Conservation (phyloP, 2,329 filamentous ascomycete genomes). For the Dactylella cylindrospora region DNA sequence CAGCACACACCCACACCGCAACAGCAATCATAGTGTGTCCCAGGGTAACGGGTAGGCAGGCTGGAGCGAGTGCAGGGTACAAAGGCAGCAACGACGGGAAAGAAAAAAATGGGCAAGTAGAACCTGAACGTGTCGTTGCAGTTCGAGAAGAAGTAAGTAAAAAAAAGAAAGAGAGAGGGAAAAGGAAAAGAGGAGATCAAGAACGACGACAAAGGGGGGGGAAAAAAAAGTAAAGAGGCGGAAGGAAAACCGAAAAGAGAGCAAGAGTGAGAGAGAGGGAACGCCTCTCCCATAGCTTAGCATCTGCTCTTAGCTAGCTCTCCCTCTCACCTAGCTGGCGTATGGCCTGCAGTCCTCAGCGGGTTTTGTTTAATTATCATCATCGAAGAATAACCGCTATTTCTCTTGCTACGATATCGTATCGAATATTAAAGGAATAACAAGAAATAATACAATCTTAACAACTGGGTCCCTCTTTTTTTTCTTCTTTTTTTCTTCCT, state of each 20-base stretch:
- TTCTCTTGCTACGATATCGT: too few relatives aligned
- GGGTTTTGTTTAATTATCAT: too few relatives aligned
- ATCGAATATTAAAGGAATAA: too few relatives aligned
- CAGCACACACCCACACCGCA: too few relatives aligned
- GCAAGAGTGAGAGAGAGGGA: background rate
- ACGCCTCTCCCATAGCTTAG: background rate
- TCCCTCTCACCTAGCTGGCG: too few relatives aligned
- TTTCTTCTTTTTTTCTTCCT: too few relatives aligned
- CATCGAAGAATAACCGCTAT: too few relatives aligned
- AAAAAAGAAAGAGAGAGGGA: conserved; percentile 16
- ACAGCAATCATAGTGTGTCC: conserved; percentile 18
- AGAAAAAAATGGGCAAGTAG: conserved; percentile 34
- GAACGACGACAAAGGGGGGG: background rate
- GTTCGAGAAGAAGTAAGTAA: conserved; percentile 7
- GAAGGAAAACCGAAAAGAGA: conserved; percentile 3
- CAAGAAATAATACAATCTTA: too few relatives aligned
- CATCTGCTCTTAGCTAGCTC: background rate
- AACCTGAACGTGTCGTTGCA: conserved; percentile 25
- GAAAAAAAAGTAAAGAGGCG: background rate
- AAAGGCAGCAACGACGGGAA: conserved; percentile 21
- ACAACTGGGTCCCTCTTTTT: too few relatives aligned
- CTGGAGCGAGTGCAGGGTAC: background rate
- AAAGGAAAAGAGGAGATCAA: background rate
- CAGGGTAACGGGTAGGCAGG: conserved; percentile 25
- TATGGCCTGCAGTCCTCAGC: too few relatives aligned